Conservation (phyloP, 768 basidiomycete genomes). For the Dioszegia aurantiaca region DNA sequence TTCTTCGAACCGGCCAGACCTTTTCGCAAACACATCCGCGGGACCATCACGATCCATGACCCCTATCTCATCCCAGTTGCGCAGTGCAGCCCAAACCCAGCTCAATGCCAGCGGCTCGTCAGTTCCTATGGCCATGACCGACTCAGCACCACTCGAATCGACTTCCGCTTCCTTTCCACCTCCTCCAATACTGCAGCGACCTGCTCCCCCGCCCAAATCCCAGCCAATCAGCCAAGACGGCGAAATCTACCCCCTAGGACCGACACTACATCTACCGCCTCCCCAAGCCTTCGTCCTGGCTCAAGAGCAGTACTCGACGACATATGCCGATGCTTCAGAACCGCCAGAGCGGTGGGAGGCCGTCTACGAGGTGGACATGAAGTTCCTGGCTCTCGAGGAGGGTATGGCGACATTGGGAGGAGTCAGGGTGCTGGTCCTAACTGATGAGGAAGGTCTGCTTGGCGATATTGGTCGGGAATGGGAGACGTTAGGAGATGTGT, state of each 20-base stretch:
- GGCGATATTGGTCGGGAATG: slow-evolving; percentile 30
- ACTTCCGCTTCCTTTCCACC: slow-evolving; percentile 27
- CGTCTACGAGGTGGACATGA: slow-evolving; percentile 20
- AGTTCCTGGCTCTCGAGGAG: slow-evolving; percentile 33
- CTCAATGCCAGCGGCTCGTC: background rate
- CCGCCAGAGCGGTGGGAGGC: slow-evolving; percentile 30
- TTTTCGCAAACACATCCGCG: background rate
- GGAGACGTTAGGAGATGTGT: slow-evolving; percentile 37
- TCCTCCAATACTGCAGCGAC: slow-evolving; percentile 17
- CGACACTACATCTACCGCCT: background rate
- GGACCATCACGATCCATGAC: slow-evolving; percentile 28
- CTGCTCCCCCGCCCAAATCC: slow-evolving; percentile 4
- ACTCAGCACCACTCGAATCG: slow-evolving; percentile 4
- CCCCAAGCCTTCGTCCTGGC: slow-evolving; percentile 9
- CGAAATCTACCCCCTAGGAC: slow-evolving; percentile 17
- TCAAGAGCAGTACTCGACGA: slow-evolving; percentile 22
- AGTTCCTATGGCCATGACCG: background rate
- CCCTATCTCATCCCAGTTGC: slow-evolving; percentile 31
- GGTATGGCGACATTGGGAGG: slow-evolving; percentile 34
- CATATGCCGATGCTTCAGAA: slow-evolving; percentile 16
- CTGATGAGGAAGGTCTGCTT: slow-evolving; percentile 7
- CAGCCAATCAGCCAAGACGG: slow-evolving; percentile 3
- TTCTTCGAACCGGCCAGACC: background rate
- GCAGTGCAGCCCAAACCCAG: slow-evolving; percentile 25
- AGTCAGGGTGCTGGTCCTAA: slow-evolving; percentile 29